Evolutionary conservation across 1,284 basidiomycete genomes (phyloP).

Genomic region (Wallemia hederae): DNA sequence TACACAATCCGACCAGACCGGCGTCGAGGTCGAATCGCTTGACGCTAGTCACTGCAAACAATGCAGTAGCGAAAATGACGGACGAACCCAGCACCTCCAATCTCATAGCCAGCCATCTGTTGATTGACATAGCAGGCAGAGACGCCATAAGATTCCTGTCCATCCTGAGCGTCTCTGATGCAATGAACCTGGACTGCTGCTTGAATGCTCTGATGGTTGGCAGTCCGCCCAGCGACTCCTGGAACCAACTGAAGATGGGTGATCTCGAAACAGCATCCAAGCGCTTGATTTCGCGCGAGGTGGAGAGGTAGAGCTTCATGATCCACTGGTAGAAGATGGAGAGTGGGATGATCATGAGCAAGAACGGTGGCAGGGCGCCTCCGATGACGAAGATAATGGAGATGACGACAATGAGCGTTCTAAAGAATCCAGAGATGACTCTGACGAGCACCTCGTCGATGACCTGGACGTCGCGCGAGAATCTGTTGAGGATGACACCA

Average conservation of each 20-base stretch:
- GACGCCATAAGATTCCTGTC: slow-evolving; percentile 63
- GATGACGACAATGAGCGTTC: slow-evolving; percentile 22
- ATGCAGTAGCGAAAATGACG: slow-evolving; percentile 46
- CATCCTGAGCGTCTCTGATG: slow-evolving; percentile 44
- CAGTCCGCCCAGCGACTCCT: slow-evolving; percentile 51
- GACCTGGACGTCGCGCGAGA: slow-evolving; percentile 75
- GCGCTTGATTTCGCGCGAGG: slow-evolving; percentile 70
- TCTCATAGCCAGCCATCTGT: slow-evolving; percentile 27
- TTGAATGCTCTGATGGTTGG: slow-evolving; percentile 58
- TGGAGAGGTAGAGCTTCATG: slow-evolving; percentile 34
- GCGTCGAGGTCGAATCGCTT: slow-evolving; percentile 44
- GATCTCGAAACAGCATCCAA: slow-evolving; percentile 67
- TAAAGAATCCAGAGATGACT: slow-evolving; percentile 33
- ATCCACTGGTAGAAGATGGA: slow-evolving; percentile 34
- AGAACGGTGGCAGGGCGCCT: slow-evolving; percentile 39
- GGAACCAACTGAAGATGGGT: slow-evolving; percentile 45
- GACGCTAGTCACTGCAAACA: slow-evolving; percentile 37
- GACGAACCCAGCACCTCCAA: slow-evolving; percentile 49
- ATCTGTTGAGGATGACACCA: slow-evolving; percentile 54
- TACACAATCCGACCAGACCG: slow-evolving; percentile 65
- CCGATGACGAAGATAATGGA: slow-evolving; percentile 17
- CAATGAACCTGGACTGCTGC: slow-evolving; percentile 41
- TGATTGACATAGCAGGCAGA: slow-evolving; percentile 36
- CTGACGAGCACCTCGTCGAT: slow-evolving; percentile 40
- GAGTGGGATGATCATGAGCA: slow-evolving; percentile 43